A percentile compares a stretch with the other conserved stretches of the same genome.
phyloP scores from a whole-genome alignment of 495 filamentous ascomycete species.

The Talaromyces proteolyticus region DNA sequence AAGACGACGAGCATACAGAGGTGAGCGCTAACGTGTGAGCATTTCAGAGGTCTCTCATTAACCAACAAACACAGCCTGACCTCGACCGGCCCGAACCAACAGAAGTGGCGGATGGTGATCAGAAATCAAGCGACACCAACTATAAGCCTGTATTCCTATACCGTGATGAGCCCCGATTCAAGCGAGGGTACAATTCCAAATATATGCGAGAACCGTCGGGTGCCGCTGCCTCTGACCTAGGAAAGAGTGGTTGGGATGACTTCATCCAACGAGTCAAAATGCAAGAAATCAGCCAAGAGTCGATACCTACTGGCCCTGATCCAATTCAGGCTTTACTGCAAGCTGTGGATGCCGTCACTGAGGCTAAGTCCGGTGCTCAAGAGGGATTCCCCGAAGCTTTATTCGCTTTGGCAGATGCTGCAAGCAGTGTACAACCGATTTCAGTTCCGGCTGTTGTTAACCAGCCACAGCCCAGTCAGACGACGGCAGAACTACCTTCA shows the following conservation, averaged over 20 bases:
- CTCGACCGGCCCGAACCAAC: conserved; percentile 6
- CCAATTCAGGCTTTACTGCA: background rate
- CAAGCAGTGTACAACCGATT: background rate
- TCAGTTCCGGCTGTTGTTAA: too few relatives aligned
- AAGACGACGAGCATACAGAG: conserved; percentile 45
- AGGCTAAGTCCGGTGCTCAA: background rate
- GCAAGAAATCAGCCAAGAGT: conserved; percentile 23
- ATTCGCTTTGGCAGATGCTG: conserved; percentile 4
- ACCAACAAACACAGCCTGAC: conserved; percentile 27
- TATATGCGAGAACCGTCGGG: conserved; percentile 28
- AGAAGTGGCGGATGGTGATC: background rate
- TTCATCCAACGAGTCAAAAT: conserved; percentile 36
- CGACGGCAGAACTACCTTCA: background rate
- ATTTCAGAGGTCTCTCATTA: background rate
- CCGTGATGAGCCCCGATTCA: conserved; percentile 17
- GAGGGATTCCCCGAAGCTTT: background rate
- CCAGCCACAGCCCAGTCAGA: background rate
- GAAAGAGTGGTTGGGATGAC: conserved; percentile 32
- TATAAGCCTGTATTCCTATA: conserved; percentile 17
- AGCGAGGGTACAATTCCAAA: conserved; percentile 32
- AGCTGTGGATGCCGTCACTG: background rate
- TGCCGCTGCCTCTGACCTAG: conserved; percentile 26
- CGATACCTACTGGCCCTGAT: background rate
- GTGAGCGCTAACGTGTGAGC: conserved; percentile 11
- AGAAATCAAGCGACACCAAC: conserved; percentile 31